A percentile compares a stretch with the other conserved stretches of the same genome.
These are phyloP conservation scores for Fusarium albosuccineum DNA, from an alignment of 2,329 filamentous ascomycete genomes.

Conservation along the genomic window DNA sequence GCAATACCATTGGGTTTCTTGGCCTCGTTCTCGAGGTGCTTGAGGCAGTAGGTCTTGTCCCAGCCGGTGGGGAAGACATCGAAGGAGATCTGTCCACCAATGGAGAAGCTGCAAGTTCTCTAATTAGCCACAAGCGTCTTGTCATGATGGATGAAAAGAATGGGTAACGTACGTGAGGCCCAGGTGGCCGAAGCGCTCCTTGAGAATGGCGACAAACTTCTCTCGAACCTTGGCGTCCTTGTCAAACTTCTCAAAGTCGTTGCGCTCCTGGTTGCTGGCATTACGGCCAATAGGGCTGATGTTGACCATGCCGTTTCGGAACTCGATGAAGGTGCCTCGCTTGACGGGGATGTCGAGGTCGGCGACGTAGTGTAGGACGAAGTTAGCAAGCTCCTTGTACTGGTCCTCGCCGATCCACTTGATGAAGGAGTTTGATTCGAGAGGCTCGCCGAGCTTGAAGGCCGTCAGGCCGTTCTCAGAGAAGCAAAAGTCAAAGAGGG, in stretches of 20 bases:
- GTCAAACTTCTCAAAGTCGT: conserved; percentile 87
- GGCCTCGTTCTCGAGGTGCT: conserved; percentile 86
- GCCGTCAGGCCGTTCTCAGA: conserved; percentile 96
- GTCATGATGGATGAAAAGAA: conserved; percentile 9
- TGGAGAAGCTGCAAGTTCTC: conserved; percentile 76
- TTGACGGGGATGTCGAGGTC: conserved; percentile 87
- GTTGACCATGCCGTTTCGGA: conserved; percentile 93
- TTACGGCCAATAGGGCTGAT: conserved; percentile 88
- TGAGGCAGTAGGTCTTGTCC: conserved; percentile 98
- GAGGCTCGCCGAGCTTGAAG: conserved; percentile 81
- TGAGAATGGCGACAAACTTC: conserved; percentile 81
- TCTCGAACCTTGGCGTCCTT: conserved; percentile 80
- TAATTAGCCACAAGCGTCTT: conserved; percentile 18
- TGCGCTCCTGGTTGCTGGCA: conserved; percentile 82
- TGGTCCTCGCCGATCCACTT: conserved; percentile 85
- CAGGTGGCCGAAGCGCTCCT: conserved; percentile 84
- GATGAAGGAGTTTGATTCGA: conserved; percentile 90
- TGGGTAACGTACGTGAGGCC: conserved; percentile 79
- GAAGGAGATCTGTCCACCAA: conserved; percentile 98
- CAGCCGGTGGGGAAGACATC: conserved; percentile 97
- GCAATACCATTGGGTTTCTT: conserved; percentile 75
- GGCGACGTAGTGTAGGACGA: conserved; percentile 84
- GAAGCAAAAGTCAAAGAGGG: conserved; percentile 98
- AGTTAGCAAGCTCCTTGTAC: conserved; percentile 83
- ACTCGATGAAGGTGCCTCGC: conserved; percentile 88